These are phyloP conservation scores for Entomortierella parvispora DNA, from an alignment of 192 early-diverging fungal species.

Conservation along the genomic window DNA sequence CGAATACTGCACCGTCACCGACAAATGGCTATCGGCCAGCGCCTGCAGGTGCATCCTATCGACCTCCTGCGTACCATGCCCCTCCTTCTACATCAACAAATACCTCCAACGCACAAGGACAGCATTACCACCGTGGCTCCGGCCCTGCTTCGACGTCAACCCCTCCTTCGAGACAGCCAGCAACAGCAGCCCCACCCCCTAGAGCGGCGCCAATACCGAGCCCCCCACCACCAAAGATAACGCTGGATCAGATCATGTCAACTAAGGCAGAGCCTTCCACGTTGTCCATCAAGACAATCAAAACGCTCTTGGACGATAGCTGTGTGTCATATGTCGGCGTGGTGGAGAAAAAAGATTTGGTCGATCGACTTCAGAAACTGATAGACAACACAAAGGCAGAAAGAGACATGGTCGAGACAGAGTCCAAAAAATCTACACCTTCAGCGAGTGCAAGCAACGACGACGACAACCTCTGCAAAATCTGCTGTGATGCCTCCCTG, in stretches of 20 bases:
- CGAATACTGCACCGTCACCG: not conserved
- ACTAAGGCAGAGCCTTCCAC: conserved; percentile 60
- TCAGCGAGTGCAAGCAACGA: conserved; percentile 7
- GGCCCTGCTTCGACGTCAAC: not conserved
- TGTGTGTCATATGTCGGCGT: conserved; percentile 74
- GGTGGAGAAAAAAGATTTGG: conserved; percentile 81
- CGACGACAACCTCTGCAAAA: conserved; percentile 81
- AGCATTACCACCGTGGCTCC: not conserved
- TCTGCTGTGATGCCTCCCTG: conserved; percentile 81
- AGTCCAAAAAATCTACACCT: conserved; percentile 19
- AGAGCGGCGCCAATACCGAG: not conserved
- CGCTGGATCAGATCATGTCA: conserved; percentile 49
- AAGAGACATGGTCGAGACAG: conserved; percentile 57
- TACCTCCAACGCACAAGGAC: not conserved
- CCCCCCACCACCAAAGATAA: conserved; percentile 10
- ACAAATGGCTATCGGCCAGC: conserved; percentile 2
- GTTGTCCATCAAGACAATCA: conserved; percentile 75
- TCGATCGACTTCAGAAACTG: conserved; percentile 70
- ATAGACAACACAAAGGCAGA: conserved; percentile 64
- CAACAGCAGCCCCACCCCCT: conserved; percentile 3
- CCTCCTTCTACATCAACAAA: conserved; percentile 11
- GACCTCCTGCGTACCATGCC: not conserved
- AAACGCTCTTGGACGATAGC: conserved; percentile 69
- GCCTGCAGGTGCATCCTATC: not conserved
- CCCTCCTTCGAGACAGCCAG: not conserved